Percentiles rank a stretch among this genome's conserved stretches.
phyloP scores from a whole-genome alignment of 352 stramenopile species.

The Phytophthora sojae region DNA sequence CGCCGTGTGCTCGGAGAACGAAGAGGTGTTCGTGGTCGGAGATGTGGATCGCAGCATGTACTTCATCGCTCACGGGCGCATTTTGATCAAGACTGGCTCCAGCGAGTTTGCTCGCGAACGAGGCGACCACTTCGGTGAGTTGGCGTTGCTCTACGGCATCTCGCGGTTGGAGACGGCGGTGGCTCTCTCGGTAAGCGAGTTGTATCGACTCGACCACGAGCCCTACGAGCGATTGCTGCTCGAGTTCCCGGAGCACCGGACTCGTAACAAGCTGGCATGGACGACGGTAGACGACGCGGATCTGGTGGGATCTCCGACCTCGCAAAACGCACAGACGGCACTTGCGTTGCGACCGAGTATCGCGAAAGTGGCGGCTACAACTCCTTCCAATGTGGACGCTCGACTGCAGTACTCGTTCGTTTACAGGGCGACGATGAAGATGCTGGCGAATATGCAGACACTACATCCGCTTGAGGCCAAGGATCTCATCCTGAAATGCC shows the following conservation, averaged over 20 bases:
- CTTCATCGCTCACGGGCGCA: slow-evolving; percentile 67
- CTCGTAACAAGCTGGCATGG: slow-evolving; percentile 59
- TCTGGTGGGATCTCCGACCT: not conserved
- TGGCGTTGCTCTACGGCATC: slow-evolving; percentile 43
- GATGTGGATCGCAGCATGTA: slow-evolving; percentile 52
- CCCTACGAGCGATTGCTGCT: slow-evolving; percentile 70
- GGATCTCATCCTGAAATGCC: slow-evolving; percentile 50
- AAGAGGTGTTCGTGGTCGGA: slow-evolving; percentile 73
- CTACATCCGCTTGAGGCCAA: slow-evolving; percentile 69
- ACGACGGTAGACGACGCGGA: slow-evolving; percentile 30
- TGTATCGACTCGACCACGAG: slow-evolving; percentile 74
- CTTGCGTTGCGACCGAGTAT: slow-evolving; percentile 28
- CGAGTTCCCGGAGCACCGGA: slow-evolving; percentile 73
- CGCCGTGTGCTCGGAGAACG: slow-evolving; percentile 67
- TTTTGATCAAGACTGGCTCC: slow-evolving; percentile 60
- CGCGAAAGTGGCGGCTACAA: slow-evolving; percentile 1
- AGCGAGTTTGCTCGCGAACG: slow-evolving; percentile 60
- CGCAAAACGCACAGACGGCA: slow-evolving; percentile 8
- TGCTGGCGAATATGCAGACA: slow-evolving; percentile 48
- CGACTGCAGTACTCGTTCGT: slow-evolving; percentile 58
- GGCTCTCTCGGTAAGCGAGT: slow-evolving; percentile 56
- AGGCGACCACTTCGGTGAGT: slow-evolving; percentile 71
- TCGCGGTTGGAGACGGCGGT: slow-evolving; percentile 70
- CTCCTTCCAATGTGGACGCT: slow-evolving; percentile 39
- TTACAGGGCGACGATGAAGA: slow-evolving; percentile 52